Evolutionary conservation across 1,139 yeast genomes (phyloP).

Genomic region (Hyphopichia fennica): DNA sequence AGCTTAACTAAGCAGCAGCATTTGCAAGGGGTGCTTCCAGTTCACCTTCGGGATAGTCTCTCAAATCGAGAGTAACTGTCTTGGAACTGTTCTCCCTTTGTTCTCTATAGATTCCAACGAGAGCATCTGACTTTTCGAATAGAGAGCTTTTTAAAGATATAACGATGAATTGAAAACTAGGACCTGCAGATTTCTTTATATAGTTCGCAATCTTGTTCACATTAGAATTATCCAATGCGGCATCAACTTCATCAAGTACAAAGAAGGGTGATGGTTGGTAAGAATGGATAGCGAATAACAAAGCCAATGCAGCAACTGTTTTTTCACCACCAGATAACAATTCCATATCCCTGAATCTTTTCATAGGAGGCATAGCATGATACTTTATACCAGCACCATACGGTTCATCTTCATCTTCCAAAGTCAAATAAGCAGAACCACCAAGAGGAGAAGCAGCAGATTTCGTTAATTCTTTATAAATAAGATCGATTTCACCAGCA

Average conservation of each 20-base stretch:
- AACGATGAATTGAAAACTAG: constrained; percentile 86
- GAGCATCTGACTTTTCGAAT: constrained; percentile 84
- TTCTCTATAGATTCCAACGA: constrained; percentile 92
- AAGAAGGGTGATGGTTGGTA: constrained; percentile 94
- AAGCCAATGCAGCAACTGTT: constrained; percentile 92
- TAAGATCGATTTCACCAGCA: constrained; percentile 66
- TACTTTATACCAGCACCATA: constrained; percentile 80
- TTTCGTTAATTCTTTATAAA: constrained; percentile 86
- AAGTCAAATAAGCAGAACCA: constrained; percentile 86
- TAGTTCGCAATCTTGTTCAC: constrained; percentile 84
- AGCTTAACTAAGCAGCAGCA: not conserved
- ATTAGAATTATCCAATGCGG: constrained; percentile 90
- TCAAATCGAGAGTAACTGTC: constrained; percentile 72
- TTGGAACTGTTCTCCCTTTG: constrained; percentile 74
- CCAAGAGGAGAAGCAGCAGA: constrained; percentile 71
- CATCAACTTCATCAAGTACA: constrained; percentile 95
- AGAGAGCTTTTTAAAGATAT: constrained; percentile 86
- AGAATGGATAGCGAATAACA: constrained; percentile 87
- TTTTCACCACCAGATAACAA: constrained; percentile 95
- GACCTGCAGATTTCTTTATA: constrained; percentile 73
- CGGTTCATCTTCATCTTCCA: constrained; percentile 91
- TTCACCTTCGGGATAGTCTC: constrained; percentile 54
- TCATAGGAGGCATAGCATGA: constrained; percentile 97
- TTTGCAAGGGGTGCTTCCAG: constrained; percentile 9
- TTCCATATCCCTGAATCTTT: constrained; percentile 91